Base-by-base conservation (phyloP, 2,329 filamentous ascomycete species). In the Phyllosticta citriasiana region DNA sequence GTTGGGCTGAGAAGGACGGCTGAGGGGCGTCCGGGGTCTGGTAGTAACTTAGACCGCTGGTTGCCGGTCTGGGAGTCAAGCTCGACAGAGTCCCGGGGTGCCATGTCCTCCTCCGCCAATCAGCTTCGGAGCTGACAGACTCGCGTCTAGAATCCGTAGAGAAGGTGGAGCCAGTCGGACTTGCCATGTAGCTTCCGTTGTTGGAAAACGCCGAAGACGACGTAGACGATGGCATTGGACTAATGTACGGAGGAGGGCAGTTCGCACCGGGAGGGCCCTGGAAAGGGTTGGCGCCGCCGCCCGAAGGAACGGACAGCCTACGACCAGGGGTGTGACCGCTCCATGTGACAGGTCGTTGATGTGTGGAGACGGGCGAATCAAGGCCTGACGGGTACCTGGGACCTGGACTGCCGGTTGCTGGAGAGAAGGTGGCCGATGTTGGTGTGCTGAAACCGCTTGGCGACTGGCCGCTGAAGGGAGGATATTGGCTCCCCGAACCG, bases 91-190 rank as follows among this genome's bases (percentile, higher is more conserved):
- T 88, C 64, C 91, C 89, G 0, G 91, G 89, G 73, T 97, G 92
- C 92, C 92, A 97, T 2, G 92, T 97, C 59, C 91, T 84, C 64
- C 92, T 81, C 65, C 91, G 85, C 83, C 86, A 89, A 60, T 89
- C 88, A 52, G 91, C 86, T 64, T 96, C 91, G 22, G 80, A 78
- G 57, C 81, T 84, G 8, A 81, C 78, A 0, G 88, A 88, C 51
- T 91, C 88, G 52, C 87, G 80, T 30, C 87, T 78, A 4, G 83
- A 81, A 74, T 84, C 87, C 7, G 80, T 78, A 9, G 59, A 57
- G 35, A 86, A 84, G 0, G 82, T 80, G 0, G 86, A 84, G 52
- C 78, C 81, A 0, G 85, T 88, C 4, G 91, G 91, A 80, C 76
- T 89, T 65, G 74, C 85, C 64, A 87, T 79, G 57, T 84, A 82